Percentiles rank a stretch among this genome's conserved stretches.
Conservation (phyloP, 2,329 filamentous ascomycete genomes). For the Paecilomyces niveus region DNA sequence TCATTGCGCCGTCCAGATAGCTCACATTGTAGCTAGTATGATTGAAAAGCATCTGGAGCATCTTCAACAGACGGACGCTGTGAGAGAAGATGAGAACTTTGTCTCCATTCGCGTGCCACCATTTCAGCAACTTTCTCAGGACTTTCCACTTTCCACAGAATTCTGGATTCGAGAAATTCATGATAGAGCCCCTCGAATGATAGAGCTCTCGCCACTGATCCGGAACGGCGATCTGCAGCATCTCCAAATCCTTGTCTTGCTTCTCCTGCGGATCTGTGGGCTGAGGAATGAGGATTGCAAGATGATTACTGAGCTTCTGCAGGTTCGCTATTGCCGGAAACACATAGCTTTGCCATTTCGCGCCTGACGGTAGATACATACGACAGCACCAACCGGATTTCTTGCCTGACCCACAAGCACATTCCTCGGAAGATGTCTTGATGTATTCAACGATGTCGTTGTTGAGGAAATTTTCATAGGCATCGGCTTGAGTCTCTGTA, state of each 20-base stretch:
- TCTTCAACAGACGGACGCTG: constrained; percentile 74
- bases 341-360: constrained; percentile 66
- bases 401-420: constrained; percentile 61
- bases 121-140: constrained; percentile 73
- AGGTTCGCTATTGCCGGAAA: constrained; percentile 79
- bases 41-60: constrained; percentile 77
- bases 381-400: constrained; percentile 79
- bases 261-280: constrained; percentile 60
- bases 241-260: constrained; percentile 68
- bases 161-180: constrained; percentile 75
- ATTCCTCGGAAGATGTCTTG: constrained; percentile 59
- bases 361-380: constrained; percentile 51
- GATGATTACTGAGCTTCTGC: constrained; percentile 85
- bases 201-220: constrained; percentile 69
- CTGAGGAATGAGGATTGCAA: constrained; percentile 76
- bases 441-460: constrained; percentile 65
- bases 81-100: constrained; percentile 96
- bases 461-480: constrained; percentile 75
- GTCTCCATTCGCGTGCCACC: constrained; percentile 84
- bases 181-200: constrained; percentile 65
- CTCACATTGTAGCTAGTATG: constrained; percentile 85
- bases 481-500: constrained; percentile 69
- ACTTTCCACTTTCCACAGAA: constrained; percentile 98
- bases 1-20: constrained; percentile 80
- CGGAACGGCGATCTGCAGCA: constrained; percentile 68